Evolutionary conservation across 1,284 basidiomycete species (phyloP).

Genomic region (Cutaneotrichosporon daszewskae): DNA sequence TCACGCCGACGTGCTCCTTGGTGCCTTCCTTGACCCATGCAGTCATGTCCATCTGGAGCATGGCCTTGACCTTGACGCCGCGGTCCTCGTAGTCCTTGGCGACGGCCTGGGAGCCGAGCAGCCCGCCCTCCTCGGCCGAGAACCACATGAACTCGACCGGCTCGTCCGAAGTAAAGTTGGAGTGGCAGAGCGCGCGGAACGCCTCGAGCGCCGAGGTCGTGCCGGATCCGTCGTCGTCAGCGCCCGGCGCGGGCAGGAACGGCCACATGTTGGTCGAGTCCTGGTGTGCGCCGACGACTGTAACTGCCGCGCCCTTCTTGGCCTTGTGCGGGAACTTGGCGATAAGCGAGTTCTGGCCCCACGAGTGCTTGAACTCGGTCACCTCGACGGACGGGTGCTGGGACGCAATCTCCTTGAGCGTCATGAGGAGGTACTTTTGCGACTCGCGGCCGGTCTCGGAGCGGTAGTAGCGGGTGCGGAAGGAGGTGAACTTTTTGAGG

Average conservation of each 20-base stretch:
- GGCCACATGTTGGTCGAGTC: slow-evolving; percentile 86
- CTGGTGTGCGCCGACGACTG: slow-evolving; percentile 76
- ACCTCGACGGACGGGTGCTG: slow-evolving; percentile 62
- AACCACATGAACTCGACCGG: slow-evolving; percentile 96
- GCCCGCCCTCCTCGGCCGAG: slow-evolving; percentile 88
- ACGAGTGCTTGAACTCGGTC: slow-evolving; percentile 76
- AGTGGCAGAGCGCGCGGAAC: slow-evolving; percentile 73
- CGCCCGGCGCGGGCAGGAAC: slow-evolving; percentile 72
- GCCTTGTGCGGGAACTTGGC: slow-evolving; percentile 50
- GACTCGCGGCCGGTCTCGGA: slow-evolving; percentile 63
- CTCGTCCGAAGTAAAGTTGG: slow-evolving; percentile 64
- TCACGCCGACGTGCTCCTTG: slow-evolving; percentile 79
- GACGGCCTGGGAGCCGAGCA: slow-evolving; percentile 89
- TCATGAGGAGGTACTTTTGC: slow-evolving; percentile 75
- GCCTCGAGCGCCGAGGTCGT: slow-evolving; percentile 87
- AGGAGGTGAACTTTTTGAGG: slow-evolving; percentile 61
- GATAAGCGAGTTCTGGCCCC: slow-evolving; percentile 88
- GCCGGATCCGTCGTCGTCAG: slow-evolving; percentile 84
- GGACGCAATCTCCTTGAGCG: slow-evolving; percentile 65
- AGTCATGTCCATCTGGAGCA: slow-evolving; percentile 82
- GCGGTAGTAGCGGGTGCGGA: slow-evolving; percentile 50
- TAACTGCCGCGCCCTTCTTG: slow-evolving; percentile 47
- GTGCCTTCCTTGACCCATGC: slow-evolving; percentile 93
- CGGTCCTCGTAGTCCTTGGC: slow-evolving; percentile 67
- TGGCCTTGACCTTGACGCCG: slow-evolving; percentile 67